A percentile compares a stretch with the other conserved stretches of the same genome.
Conservation (phyloP, 2,329 filamentous ascomycete genomes). For the Lasiodiplodia hormozganensis region DNA sequence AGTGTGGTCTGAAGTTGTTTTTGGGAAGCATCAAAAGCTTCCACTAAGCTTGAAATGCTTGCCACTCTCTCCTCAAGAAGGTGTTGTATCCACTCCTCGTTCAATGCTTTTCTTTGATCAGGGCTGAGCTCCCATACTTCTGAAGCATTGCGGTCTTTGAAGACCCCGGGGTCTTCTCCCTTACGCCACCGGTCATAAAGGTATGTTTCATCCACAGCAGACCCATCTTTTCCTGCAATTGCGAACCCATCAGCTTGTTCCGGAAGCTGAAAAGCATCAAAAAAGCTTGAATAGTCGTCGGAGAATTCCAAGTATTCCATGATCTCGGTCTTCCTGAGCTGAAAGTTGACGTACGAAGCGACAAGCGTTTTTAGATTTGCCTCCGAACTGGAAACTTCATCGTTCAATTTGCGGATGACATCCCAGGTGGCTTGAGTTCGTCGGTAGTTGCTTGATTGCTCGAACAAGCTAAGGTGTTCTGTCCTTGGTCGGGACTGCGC, state of each 20-base stretch:
- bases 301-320: constrained; percentile 63
- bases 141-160: constrained; percentile 39
- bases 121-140: constrained; percentile 62
- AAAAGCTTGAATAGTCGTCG: constrained; percentile 58
- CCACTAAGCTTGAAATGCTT: constrained; percentile 48
- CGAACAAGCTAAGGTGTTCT: constrained; percentile 53
- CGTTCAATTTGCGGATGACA: constrained; percentile 53
- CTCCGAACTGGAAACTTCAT: constrained; percentile 43
- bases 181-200: constrained; percentile 62
- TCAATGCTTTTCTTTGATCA: constrained; percentile 45
- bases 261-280: constrained; percentile 64
- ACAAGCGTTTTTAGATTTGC: neutral
- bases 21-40: constrained; percentile 49
- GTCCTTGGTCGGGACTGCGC: constrained; percentile 60
- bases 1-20: constrained; percentile 43
- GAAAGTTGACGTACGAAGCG: neutral
- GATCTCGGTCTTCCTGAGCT: constrained; percentile 34
- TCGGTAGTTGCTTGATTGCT: constrained; percentile 44
- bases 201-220: constrained; percentile 54
- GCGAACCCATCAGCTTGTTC: constrained; percentile 54
- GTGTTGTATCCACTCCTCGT: constrained; percentile 38
- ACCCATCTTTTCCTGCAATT: constrained; percentile 56
- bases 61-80: constrained; percentile 59
- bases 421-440: constrained; percentile 45
- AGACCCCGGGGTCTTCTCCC: constrained; percentile 56